Conservation (phyloP, 179 eudicot genomes). For the Beta corolliflora region DNA sequence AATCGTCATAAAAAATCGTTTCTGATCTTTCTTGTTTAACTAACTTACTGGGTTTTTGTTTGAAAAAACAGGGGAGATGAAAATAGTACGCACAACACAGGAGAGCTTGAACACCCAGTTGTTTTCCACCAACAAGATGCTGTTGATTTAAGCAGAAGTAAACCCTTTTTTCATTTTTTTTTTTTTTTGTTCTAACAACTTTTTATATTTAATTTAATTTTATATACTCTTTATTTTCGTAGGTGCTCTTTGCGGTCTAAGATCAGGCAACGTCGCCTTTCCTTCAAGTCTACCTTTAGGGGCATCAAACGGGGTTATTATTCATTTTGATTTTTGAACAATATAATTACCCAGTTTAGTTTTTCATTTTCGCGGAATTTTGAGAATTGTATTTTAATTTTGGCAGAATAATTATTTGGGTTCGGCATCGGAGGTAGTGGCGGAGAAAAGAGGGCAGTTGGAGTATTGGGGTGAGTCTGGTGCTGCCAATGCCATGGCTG, state of each 20-base stretch:
- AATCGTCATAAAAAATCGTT: no score
- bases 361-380: not conserved
- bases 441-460: slow-evolving; percentile 46
- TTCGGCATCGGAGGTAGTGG: slow-evolving; percentile 47
- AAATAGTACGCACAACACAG: slow-evolving; percentile 35
- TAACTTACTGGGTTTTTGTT: not conserved
- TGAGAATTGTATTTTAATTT: not conserved
- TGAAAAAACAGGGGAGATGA: slow-evolving; percentile 54
- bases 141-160: slow-evolving; percentile 93
- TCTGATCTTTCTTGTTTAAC: no score
- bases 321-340: not conserved
- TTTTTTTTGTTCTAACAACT: slow-evolving; percentile 24
- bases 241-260: slow-evolving; percentile 38
- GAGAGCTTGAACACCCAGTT: slow-evolving; percentile 63
- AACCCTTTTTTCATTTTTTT: not conserved
- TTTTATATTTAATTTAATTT: slow-evolving; percentile 16
- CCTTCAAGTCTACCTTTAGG: slow-evolving; percentile 52
- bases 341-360: slow-evolving; percentile 1
- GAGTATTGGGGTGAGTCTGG: slow-evolving; percentile 80
- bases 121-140: slow-evolving; percentile 70
- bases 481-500: slow-evolving; percentile 58
- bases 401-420: slow-evolving; percentile 31
- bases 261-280: slow-evolving; percentile 40
- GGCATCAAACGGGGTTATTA: slow-evolving; percentile 27
- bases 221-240: not conserved